Base-by-base conservation (phyloP, 1,284 basidiomycete genomes). In the Trichosporon sp. region DNA sequence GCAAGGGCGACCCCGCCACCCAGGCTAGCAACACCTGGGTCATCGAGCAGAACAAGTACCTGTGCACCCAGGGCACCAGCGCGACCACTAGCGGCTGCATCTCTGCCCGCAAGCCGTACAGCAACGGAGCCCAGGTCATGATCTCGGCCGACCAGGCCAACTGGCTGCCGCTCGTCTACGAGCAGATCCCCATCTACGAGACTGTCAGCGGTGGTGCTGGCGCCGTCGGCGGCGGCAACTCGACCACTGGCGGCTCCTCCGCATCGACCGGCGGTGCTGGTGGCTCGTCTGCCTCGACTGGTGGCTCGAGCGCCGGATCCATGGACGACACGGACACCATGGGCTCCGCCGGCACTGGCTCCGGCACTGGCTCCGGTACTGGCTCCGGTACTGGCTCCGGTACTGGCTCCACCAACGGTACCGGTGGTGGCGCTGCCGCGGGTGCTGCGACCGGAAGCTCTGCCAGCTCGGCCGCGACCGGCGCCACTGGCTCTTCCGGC, bases 11-110 rank as follows among this genome's bases (percentile, higher is more conserved):
- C 59, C 32, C 59, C 7, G 59, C 59, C 32, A n/a, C 32, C 3
- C 59, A 63, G 31, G 51, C 51, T 10, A 54, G 51, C 51, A 63
- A 63, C 14, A 35, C 32, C 31, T 63, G 59, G 59, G 32, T 31
- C 19, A 32, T 63, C 59, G 31, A 63, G 59, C 31, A 63, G 59
- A 35, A 63, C 31, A 10, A 63, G 59, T 63, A 37, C 59, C 59
- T 63, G 4, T 63, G 59, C 59, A 37, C 32, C 31, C 59, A 63
- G 59, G 59, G 59, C 31, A 8, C 31, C 16, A 31, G 11, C 54
- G 12, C 21, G 11, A 11, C 12, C 19, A 35, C 32, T 31, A 8
- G 59, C 59, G 59, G 59, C 4, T 63, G 59, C 21, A 32, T 63
- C 31, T 63, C 59, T 1, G 59, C 59, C 32, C 31, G 16, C 19